Evolutionary conservation across 768 basidiomycete species (phyloP).

Genomic region (Hypholoma sublateritium): DNA sequence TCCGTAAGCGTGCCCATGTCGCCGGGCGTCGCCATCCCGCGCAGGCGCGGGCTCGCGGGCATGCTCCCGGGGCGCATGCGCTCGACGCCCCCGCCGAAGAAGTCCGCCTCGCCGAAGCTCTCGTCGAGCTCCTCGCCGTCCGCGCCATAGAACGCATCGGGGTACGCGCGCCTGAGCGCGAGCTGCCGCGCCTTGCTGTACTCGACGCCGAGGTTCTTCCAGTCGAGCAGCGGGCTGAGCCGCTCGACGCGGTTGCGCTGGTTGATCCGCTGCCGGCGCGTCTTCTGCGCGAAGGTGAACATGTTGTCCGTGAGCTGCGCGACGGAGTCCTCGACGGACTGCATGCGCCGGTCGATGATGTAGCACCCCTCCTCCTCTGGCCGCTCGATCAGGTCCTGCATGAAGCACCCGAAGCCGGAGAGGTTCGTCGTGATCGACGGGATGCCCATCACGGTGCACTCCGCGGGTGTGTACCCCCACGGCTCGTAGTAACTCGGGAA

Average conservation of each 20-base stretch:
- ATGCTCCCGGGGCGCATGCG: constrained; percentile 71
- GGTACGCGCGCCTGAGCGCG: constrained; percentile 90
- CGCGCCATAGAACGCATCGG: constrained; percentile 80
- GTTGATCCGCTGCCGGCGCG: constrained; percentile 96
- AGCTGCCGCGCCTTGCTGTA: constrained; percentile 95
- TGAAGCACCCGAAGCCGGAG: constrained; percentile 97
- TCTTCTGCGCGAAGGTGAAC: constrained; percentile 76
- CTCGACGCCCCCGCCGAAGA: constrained; percentile 54
- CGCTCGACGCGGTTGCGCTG: constrained; percentile 98
- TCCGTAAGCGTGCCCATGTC: constrained; percentile 90
- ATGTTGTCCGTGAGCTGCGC: constrained; percentile 79
- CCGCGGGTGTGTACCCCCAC: constrained; percentile 96
- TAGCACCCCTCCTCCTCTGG: constrained; percentile 96
- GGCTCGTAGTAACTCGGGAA: constrained; percentile 98
- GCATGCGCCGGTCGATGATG: constrained; percentile 89
- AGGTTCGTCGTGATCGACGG: constrained; percentile 97
- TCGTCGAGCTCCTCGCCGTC: constrained; percentile 44
- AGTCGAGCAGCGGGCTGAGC: constrained; percentile 89
- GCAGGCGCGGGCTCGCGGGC: constrained; percentile 85
- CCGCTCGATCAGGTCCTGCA: constrained; percentile 96
- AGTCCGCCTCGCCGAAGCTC: constrained; percentile 13
- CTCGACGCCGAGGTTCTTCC: constrained; percentile 98
- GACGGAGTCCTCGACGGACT: constrained; percentile 90
- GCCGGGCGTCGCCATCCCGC: constrained; percentile 88
- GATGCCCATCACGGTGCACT: constrained; percentile 99